Evolutionary conservation across 2,329 filamentous ascomycete genomes (phyloP).

Genomic region (Aspergillus amoenus): DNA sequence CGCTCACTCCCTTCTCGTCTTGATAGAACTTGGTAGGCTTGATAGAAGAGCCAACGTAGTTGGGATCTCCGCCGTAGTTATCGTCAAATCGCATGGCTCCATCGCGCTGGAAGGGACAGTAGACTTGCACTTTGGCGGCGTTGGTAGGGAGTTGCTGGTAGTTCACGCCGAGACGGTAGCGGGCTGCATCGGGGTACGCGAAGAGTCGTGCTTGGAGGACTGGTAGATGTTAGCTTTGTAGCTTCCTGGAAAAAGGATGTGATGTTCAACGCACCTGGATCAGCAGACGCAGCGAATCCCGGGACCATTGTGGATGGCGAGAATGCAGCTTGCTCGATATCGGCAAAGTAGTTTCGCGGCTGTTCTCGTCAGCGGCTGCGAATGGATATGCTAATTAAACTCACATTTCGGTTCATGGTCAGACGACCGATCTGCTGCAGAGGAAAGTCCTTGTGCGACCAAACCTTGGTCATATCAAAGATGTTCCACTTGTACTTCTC

Average conservation of each 20-base stretch:
- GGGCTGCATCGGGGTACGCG: slow-evolving; percentile 57
- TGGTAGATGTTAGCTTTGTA: slow-evolving; percentile 1
- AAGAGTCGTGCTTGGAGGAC: slow-evolving; percentile 63
- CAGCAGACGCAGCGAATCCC: slow-evolving; percentile 61
- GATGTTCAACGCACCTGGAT: slow-evolving; percentile 46
- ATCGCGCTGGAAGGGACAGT: background rate
- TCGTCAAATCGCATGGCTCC: background rate
- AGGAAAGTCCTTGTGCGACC: slow-evolving; percentile 36
- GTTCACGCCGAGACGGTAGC: slow-evolving; percentile 44
- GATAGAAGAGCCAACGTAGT: slow-evolving; percentile 46
- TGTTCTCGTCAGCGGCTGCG: slow-evolving; percentile 2
- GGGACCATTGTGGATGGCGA: slow-evolving; percentile 64
- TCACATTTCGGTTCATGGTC: background rate
- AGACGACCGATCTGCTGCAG: background rate
- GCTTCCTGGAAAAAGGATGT: too few relatives aligned
- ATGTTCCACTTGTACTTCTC: background rate
- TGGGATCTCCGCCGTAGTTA: slow-evolving; percentile 42
- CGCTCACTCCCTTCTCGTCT: slow-evolving; percentile 20
- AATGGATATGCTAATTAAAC: background rate
- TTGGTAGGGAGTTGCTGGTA: slow-evolving; percentile 45
- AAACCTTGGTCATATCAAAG: slow-evolving; percentile 34
- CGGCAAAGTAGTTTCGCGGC: slow-evolving; percentile 61
- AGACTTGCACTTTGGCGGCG: slow-evolving; percentile 20
- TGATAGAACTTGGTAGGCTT: slow-evolving; percentile 25
- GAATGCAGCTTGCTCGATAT: slow-evolving; percentile 68